Evolutionary conservation across 2,329 filamentous ascomycete genomes (phyloP).

Genomic region (Pestalotiopsis sp.): DNA sequence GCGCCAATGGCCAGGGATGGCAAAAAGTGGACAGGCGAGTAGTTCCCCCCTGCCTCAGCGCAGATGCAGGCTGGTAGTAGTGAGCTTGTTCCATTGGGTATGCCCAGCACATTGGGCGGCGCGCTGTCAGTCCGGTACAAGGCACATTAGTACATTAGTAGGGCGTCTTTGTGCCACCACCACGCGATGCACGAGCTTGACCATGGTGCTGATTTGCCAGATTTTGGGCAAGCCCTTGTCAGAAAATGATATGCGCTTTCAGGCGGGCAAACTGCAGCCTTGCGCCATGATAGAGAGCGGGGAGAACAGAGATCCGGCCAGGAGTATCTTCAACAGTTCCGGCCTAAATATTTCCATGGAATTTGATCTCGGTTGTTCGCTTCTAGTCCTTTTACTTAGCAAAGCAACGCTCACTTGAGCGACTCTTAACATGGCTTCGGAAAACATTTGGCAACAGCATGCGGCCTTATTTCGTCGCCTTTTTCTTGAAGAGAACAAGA

Average conservation of each 20-base stretch:
- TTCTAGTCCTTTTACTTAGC: neutral
- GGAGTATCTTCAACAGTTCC: too few relatives aligned
- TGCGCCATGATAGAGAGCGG: neutral
- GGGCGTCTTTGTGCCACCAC: neutral
- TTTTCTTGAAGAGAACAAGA: neutral
- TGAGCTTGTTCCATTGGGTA: too few relatives aligned
- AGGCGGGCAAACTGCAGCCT: neutral
- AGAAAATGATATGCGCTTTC: neutral
- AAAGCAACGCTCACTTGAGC: neutral
- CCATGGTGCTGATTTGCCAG: neutral
- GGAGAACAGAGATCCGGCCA: too few relatives aligned
- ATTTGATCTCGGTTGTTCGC: too few relatives aligned
- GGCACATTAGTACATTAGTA: too few relatives aligned
- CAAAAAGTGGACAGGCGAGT: too few relatives aligned
- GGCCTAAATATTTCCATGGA: neutral
- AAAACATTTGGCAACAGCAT: neutral
- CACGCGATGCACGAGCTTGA: neutral
- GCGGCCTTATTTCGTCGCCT: neutral
- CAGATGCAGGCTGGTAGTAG: too few relatives aligned
- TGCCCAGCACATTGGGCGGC: too few relatives aligned
- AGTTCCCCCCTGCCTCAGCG: too few relatives aligned
- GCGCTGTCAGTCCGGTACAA: too few relatives aligned
- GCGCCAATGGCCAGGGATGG: too few relatives aligned
- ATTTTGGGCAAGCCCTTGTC: neutral
- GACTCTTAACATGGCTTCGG: neutral